Percentiles rank a stretch among this genome's conserved stretches.
phyloP scores from a whole-genome alignment of 768 basidiomycete genomes.

The Russula olivacea region DNA sequence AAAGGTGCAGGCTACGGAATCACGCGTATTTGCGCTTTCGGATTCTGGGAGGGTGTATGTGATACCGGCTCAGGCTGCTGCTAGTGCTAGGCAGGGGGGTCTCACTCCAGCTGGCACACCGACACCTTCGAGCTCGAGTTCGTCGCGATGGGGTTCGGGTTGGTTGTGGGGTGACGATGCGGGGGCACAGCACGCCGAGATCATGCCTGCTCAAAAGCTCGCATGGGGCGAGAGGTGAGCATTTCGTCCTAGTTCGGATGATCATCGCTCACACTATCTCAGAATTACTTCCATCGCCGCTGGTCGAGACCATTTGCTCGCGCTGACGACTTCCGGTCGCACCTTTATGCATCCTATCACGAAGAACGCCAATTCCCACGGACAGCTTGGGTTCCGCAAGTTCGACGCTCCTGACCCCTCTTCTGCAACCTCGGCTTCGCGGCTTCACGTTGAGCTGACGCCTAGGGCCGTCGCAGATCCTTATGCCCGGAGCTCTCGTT shows the following conservation, averaged over 20 bases:
- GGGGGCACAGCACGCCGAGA: conserved; percentile 51
- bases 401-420: conserved; percentile 43
- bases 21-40: conserved; percentile 72
- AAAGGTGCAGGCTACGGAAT: conserved; percentile 52
- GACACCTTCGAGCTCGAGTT: conserved; percentile 36
- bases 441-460: conserved; percentile 46
- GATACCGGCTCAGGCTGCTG: conserved; percentile 45
- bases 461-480: conserved; percentile 53
- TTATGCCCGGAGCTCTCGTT: conserved; percentile 42
- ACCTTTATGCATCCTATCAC: conserved; percentile 73
- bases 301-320: conserved; percentile 68
- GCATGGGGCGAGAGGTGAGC: conserved; percentile 61
- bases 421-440: conserved; percentile 29
- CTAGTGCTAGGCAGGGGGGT: conserved; percentile 37
- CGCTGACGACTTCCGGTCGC: conserved; percentile 65
- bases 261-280: neutral
- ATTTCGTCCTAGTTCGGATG: neutral
- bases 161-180: conserved; percentile 54
- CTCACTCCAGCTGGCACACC: conserved; percentile 33
- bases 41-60: conserved; percentile 70
- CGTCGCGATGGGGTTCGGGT: conserved; percentile 55
- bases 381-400: conserved; percentile 77
- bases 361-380: conserved; percentile 68
- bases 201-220: conserved; percentile 52
- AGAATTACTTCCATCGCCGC: conserved; percentile 73